Evolutionary conservation across 2,329 filamentous ascomycete genomes (phyloP), one percentile per base, ranked within the genome.

Genomic region (Neurospora sp.): DNA sequence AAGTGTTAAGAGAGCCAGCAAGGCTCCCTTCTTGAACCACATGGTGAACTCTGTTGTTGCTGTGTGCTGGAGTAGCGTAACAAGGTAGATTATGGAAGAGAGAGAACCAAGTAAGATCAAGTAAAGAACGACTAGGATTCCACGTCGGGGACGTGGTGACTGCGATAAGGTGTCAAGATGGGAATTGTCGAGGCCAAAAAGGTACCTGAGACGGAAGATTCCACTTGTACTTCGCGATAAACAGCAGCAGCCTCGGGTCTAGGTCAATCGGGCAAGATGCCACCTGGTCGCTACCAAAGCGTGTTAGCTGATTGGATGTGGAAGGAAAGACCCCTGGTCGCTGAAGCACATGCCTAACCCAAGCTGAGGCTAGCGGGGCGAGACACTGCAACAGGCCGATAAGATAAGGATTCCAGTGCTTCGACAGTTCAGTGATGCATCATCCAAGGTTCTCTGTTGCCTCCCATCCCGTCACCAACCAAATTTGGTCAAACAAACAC

Each of bases 1-100:
- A 12, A 89, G 77, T 65, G 83, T 81, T 72, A 88, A 77, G 71
- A 89, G 80, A 75, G 88, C 79, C 77, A 88, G 78, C 72, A 83
- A 73, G 68, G 83, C 80, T 76, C 83, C 82, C 71, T 81, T 81
- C 77, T 77, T 80, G 73, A 87, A 78, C 79, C 86, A 82, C 87
- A 89, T 88, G 73, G 67, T 78, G 81, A 78, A 66, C 40, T 68
- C 72, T 70, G 72, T 74, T 66, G 66, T 74, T 66, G 66, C 66
- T 43, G 23, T 52, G 52, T 43, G 71, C 37, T 69, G 19, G 41
- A 65, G 40, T 40, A 62, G 66, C 40, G 19, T 62, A 46, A 28
- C 23, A 6, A 57, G 23, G 6, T 17, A 17, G 52, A 62, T 33
- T 4, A 62, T 23, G 23, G 23, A 28, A 28, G 28, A 57, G 23